Base-by-base conservation (phyloP, 306 rosid species). In the Myrica gale region DNA sequence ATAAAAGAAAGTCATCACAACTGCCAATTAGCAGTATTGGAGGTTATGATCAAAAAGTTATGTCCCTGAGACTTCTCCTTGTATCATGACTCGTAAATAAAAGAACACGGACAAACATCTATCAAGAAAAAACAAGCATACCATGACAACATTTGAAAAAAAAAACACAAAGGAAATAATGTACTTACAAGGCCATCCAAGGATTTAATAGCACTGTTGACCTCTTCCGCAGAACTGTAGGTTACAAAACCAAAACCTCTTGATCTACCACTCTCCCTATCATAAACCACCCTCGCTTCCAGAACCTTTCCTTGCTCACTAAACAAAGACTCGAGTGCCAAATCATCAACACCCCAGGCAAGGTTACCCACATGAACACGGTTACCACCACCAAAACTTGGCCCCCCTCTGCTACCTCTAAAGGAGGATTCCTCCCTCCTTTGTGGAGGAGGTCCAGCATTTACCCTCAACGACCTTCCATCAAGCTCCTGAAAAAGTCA, bases 191-290 rank as follows among this genome's bases (percentile, higher is more conserved):
- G 93, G 1, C 97, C 99, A 78, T 95, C 82, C 85, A 95, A 88
- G 77, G 88, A 87, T 66, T 81, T 85, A 81, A 95, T 85, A 61
- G 97, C 99, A 79, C 79, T 75, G 87, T 75, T 83, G 78, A 89
- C 94, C 81, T 92, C 97, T 26, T 87, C 88, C 6, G 93, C 78
- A 48, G 88, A 82, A 73, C 83, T 58, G 75, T 71, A 92, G 47
- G 99, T 92, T 76, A 95, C 96, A 81, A 95, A 95, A 69, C 99
- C 97, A 66, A 95, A 95, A 39, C 99, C 99, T 81, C 90, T 95
- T 37, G 99, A 95, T 74, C 91, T 87, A 50, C 99, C 99, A 87
- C 90, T 95, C n/a, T 95, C 99, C 84, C 97, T 89, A 72, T 95
- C 99, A 75, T 80, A 92, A 79, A 95, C 85, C 5, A 95, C 99